Evolutionary conservation across 129 eudicot genomes (phyloP), one percentile per base, ranked within the genome.

Genomic region (Sambucus nigra): DNA sequence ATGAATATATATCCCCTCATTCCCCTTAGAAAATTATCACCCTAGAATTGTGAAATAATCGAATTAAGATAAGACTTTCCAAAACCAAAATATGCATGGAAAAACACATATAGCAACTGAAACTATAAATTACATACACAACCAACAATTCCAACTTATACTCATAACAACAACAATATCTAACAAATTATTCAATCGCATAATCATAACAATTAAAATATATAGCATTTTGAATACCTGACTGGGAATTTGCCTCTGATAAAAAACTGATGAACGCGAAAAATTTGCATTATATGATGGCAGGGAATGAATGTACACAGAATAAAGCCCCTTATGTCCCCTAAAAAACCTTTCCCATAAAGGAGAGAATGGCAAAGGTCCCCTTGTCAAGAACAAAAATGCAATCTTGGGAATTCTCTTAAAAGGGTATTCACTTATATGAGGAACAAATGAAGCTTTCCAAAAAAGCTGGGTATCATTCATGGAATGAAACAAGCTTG

Each of bases 341-440:
- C 58, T 74, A 19, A 89, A 79, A 49, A 73, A 89, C 81, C 54
- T 81, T 47, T 89, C 95, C 98, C 98, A 89, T 71, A 89, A 61
- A 7, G 86, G 94, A 1, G 87, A 66, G 61, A 89, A 8, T 9
- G 98, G 98, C 63, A 89, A 66, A 11, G 94, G 94, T 25, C 95
- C 95, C 72, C 94, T 72, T 7, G 94, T 67, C 73, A 91, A 80
- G 74, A 91, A 82, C 99, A 91, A 86, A 68, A 91, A 91, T 4
- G 95, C 95, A 54, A 91, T 59, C 50, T 85, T 86, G 2, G 78
- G 86, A 48, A 55, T 61, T 68, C 94, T 64, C 59, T 79, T 72
- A 28, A 76, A 86, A 1, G 94, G 97, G 67, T 81, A 89, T 27
- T 65, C 69, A 63, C 74, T 70, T 19, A 78, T 81, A 55, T 54